Evolutionary conservation across 1,284 basidiomycete genomes (phyloP), one percentile per base, ranked within the genome.

Genomic region (Phellopilus nigrolimitatus): DNA sequence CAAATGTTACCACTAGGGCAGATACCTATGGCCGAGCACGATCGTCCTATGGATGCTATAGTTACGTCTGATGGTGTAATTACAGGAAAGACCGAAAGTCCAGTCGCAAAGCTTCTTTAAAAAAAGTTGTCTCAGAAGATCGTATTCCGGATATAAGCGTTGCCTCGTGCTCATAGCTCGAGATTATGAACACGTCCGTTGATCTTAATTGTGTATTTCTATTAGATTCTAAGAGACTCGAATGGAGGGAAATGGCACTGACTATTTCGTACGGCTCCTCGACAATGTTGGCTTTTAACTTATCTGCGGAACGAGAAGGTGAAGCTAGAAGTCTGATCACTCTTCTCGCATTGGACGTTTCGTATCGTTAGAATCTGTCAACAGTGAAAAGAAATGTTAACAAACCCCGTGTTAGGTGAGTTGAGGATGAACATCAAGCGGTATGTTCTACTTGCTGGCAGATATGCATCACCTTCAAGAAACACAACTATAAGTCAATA

Each of bases 31-130:
- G 75, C 63, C 12, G 73, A 74, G 44, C 71, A 74, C 59, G 87
- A 89, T 66, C 84, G 84, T 76, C 79, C 72, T 59, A 69, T 89
- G 67, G 82, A 89, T 62, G 62, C 75, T 47, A 70, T 89, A 56
- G 66, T 87, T 37, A 79, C 79, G 13, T 77, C 82, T 17, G 74
- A 82, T 50, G 68, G 65, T 30, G 60, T 67, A 33, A 58, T 66
- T n/a, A 17, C 25, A 25, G 38, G 17, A 30, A 13, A n/a, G n/a
- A n/a, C n/a, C n/a, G n/a, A n/a, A n/a, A n/a, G 9, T 22, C 22
- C 19, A 40, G 13, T n/a, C n/a, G 21, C 12, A 34, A 13, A 9
- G 40, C 8, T 9, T 15, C 22, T 24, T 25, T n/a, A n/a, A n/a
- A n/a, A n/a, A n/a, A n/a, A n/a, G n/a, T n/a, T n/a, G 8, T 24